phyloP scores from a whole-genome alignment of 495 filamentous ascomycete species.

The Penicillium argentinense region DNA sequence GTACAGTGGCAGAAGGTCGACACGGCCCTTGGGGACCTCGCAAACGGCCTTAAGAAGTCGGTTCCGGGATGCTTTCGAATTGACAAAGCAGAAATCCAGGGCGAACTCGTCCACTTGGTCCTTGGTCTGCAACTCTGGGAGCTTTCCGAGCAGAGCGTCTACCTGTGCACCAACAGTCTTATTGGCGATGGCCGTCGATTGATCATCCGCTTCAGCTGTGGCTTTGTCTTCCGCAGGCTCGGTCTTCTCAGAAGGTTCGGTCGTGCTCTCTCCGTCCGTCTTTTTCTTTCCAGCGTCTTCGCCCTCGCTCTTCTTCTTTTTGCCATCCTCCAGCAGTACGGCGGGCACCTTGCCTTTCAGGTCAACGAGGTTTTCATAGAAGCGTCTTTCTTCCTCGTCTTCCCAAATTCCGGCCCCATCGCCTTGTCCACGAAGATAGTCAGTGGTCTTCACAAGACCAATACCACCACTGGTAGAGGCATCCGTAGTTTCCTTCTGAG shows the following conservation, averaged over 20 bases:
- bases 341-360: constrained; percentile 93
- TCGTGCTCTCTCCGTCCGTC: constrained; percentile 32
- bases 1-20: constrained; percentile 89
- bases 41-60: constrained; percentile 88
- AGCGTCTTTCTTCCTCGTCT: constrained; percentile 95
- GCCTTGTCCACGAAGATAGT: constrained; percentile 85
- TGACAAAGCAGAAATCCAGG: constrained; percentile 96
- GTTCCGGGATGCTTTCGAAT: constrained; percentile 97
- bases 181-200: constrained; percentile 91
- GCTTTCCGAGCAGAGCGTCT: constrained; percentile 80
- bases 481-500: constrained; percentile 71
- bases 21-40: constrained; percentile 89
- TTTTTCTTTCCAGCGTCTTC: constrained; percentile 66
- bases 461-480: constrained; percentile 70
- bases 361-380: constrained; percentile 96
- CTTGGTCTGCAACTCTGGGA: constrained; percentile 87
- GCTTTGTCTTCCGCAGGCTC: constrained; percentile 53
- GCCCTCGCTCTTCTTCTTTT: constrained; percentile 83
- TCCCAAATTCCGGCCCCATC: constrained; percentile 99
- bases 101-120: constrained; percentile 89
- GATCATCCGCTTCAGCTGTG: constrained; percentile 66
- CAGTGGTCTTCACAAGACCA: constrained; percentile 89
- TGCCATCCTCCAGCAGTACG: constrained; percentile 88
- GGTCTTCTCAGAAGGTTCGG: constrained; percentile 31
- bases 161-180: constrained; percentile 98